Conservation (phyloP, 768 basidiomycete genomes). For the Kwoniella newhampshirensis region DNA sequence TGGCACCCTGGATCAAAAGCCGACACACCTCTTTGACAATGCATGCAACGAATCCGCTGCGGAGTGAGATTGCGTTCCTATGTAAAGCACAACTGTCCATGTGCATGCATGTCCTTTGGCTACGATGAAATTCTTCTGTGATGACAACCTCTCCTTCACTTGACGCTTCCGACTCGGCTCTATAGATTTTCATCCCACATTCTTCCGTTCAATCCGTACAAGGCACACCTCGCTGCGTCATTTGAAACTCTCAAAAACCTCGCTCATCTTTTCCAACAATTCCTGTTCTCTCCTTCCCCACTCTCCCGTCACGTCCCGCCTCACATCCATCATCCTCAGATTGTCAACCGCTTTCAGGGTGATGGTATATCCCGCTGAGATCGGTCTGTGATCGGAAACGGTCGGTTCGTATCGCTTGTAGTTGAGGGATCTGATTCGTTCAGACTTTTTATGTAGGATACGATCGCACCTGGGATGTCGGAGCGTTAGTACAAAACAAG, state of each 20-base stretch:
- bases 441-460: slow-evolving; percentile 67
- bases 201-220: no score
- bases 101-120: no score
- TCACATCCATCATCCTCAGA: slow-evolving; percentile 62
- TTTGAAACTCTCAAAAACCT: slow-evolving; percentile 1
- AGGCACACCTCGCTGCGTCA: no score
- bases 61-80: no score
- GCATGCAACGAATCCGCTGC: no score
- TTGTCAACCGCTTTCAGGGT: slow-evolving; percentile 70
- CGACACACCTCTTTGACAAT: no score
- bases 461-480: slow-evolving; percentile 68
- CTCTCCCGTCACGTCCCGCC: slow-evolving; percentile 60
- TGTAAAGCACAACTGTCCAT: no score
- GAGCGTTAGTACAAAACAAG: not conserved
- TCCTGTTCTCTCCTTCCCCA: slow-evolving; percentile 53
- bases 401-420: slow-evolving; percentile 83
- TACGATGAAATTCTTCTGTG: no score
- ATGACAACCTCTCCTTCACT: no score
- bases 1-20: no score
- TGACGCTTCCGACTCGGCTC: no score
- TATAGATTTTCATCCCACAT: no score
- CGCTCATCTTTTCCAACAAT: slow-evolving; percentile 44
- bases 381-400: slow-evolving; percentile 85
- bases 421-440: slow-evolving; percentile 65
- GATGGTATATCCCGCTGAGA: slow-evolving; percentile 74